Base-by-base conservation (phyloP, 441 rosid genomes). In the Corymbia citriodora region DNA sequence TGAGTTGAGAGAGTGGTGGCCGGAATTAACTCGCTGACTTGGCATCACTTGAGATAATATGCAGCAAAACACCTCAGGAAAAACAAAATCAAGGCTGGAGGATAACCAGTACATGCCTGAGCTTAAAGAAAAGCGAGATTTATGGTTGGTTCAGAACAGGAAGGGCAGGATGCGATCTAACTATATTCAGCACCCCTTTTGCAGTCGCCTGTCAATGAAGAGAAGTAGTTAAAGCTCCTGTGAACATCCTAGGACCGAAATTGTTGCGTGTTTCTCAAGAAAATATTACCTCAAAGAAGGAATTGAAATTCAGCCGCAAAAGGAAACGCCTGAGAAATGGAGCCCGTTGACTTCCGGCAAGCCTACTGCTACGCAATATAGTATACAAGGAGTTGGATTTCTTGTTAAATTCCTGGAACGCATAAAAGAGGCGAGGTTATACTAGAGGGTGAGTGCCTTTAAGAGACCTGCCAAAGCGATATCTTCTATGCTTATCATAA, bases 301-400 rank as follows among this genome's bases (percentile, higher is more conserved):
- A 95, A 94, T 97, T 97, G 91, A 95, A 97, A 93, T 98, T 97
- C 65, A 97, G 94, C 29, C 97, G 99, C 95, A 97, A 94, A 91
- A 98, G 98, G 93, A 98, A 97, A 72, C 98, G 98, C 90, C 99
- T 96, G 88, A 97, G 96, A 91, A 96, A 98, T n/a, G 99, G 99
- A 72, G 99, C 99, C 90, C 99, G 95, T 92, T 96, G 99, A 94
- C 99, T 98, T 86, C 99, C 99, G 1, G 98, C 99, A 19, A 97
- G 97, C 93, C 98, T 96, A 94, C 99, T 98, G 89, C 99, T 96
- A 82, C 99, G 96, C 90, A 97, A 91, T 90, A 97, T 97, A 65
- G 99, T 96, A 92, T 97, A 97, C 83, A 97, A 91, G 74, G 99
- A 97, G 91, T 97, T 97, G 23, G 99, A 98, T 93, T 96, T 98